phyloP scores from a whole-genome alignment of 306 rosid species.

The Elaeagnus macrophylla region DNA sequence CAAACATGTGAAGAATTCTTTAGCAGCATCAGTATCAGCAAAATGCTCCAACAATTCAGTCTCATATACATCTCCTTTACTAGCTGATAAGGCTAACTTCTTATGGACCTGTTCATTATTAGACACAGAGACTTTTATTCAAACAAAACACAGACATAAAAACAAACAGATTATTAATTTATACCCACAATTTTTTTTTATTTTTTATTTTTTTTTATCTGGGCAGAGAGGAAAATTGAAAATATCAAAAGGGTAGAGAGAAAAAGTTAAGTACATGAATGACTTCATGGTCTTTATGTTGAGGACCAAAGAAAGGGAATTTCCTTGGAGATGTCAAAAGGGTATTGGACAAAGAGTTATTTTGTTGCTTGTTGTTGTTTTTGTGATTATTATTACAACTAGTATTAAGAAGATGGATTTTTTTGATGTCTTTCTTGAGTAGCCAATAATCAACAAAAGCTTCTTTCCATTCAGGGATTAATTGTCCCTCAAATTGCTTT shows the following conservation, averaged over 20 bases:
- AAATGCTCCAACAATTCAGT: constrained; percentile 80
- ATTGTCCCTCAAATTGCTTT: constrained; percentile 82
- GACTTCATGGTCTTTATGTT: constrained; percentile 59
- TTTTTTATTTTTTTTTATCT: too few species aligned
- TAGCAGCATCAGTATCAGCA: constrained; percentile 66
- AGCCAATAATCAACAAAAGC: constrained; percentile 86
- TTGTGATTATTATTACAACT: constrained; percentile 12
- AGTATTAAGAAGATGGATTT: constrained; percentile 38
- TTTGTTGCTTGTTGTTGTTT: constrained; percentile 18
- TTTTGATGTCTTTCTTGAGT: constrained; percentile 79
- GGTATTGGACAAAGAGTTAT: constrained; percentile 29
- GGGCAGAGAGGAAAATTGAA: background rate
- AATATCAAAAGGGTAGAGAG: constrained; percentile 2
- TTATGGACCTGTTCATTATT: constrained; percentile 50
- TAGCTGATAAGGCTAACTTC: constrained; percentile 73
- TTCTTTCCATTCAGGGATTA: constrained; percentile 97
- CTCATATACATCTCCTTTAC: constrained; percentile 78
- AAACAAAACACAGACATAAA: too few species aligned
- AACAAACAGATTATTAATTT: background rate
- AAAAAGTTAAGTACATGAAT: constrained; percentile 61
- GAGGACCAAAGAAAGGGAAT: constrained; percentile 50
- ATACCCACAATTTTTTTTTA: background rate
- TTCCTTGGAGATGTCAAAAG: constrained; percentile 49
- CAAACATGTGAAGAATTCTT: constrained; percentile 70
- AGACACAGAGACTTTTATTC: background rate